Percentiles rank a stretch among this genome's conserved stretches.
These are phyloP conservation scores for Teratosphaeria pseudoeucalypti DNA, from an alignment of 2,329 filamentous ascomycete genomes.

Conservation along the genomic window DNA sequence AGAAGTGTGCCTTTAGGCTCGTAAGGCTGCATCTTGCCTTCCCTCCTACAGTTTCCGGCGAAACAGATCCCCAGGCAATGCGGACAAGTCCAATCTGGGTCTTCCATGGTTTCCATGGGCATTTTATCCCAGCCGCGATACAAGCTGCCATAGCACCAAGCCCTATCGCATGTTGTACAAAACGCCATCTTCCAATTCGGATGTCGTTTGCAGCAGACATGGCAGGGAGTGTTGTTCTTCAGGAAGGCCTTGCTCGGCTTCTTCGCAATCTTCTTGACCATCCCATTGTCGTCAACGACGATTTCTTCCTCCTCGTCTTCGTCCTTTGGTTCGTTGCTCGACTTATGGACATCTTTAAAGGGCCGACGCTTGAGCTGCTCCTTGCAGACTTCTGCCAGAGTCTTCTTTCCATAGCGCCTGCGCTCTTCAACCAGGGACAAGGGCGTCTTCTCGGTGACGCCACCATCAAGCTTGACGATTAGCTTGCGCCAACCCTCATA, in stretches of 20 bases:
- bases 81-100: conserved; percentile 77
- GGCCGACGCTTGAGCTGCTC: conserved; percentile 71
- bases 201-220: conserved; percentile 73
- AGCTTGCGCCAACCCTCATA: conserved; percentile 76
- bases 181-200: conserved; percentile 74
- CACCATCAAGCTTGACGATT: conserved; percentile 63
- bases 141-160: conserved; percentile 87
- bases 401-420: conserved; percentile 59
- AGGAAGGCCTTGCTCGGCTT: conserved; percentile 42
- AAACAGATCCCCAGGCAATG: conserved; percentile 80
- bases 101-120: conserved; percentile 72
- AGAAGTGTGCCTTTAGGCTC: conserved; percentile 78
- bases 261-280: conserved; percentile 55
- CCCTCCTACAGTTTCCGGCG: conserved; percentile 65
- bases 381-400: conserved; percentile 86
- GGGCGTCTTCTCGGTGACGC: conserved; percentile 55
- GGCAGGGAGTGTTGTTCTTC: conserved; percentile 52
- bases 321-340: conserved; percentile 32
- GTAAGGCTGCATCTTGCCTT: conserved; percentile 62
- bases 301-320: conserved; percentile 40
- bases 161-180: conserved; percentile 64
- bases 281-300: conserved; percentile 54
- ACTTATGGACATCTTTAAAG: conserved; percentile 69
- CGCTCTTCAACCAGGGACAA: conserved; percentile 61
- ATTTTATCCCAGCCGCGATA: conserved; percentile 86